A percentile compares a stretch with the other conserved stretches of the same genome.
These are phyloP conservation scores for Taxawa tesnikishii DNA, from an alignment of 2,329 filamentous ascomycete species.

Conservation along the genomic window DNA sequence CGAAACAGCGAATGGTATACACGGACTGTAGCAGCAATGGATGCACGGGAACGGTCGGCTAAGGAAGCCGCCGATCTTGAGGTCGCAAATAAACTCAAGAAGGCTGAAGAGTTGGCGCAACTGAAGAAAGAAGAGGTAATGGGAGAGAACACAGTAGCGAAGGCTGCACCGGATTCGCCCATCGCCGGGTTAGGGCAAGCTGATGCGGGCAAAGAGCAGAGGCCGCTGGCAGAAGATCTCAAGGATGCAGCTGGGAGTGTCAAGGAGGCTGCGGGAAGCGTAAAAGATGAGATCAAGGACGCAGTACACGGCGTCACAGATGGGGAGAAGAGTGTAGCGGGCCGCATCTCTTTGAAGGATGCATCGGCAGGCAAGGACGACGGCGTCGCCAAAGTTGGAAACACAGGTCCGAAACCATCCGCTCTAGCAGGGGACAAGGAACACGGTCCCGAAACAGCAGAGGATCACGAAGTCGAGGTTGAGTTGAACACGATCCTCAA, in stretches of 20 bases:
- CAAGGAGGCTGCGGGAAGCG: slow-evolving; percentile 13
- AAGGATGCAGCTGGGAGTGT: slow-evolving; percentile 14
- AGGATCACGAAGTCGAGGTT: slow-evolving; percentile 52
- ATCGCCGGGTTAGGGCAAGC: slow-evolving; percentile 35
- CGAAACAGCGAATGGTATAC: slow-evolving; percentile 44
- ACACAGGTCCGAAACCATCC: slow-evolving; percentile 25
- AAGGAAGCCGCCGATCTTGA: slow-evolving; percentile 5
- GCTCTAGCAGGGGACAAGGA: slow-evolving; percentile 20
- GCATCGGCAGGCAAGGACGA: slow-evolving; percentile 24
- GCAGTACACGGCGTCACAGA: slow-evolving; percentile 8
- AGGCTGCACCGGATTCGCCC: slow-evolving; percentile 5
- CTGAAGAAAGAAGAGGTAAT: slow-evolving; percentile 1
- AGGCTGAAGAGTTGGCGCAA: slow-evolving; percentile 1
- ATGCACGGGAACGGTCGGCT: slow-evolving; percentile 23
- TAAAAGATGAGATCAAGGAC: slow-evolving; percentile 7
- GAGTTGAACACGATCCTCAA: slow-evolving; percentile 73
- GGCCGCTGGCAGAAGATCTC: slow-evolving; percentile 55
- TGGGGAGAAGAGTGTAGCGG: slow-evolving; percentile 39
- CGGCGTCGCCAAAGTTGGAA: slow-evolving; percentile 33
- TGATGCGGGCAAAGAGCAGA: slow-evolving; percentile 46
- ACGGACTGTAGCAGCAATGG: slow-evolving; percentile 41
- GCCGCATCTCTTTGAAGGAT: slow-evolving; percentile 38
- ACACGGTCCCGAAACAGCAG: slow-evolving; percentile 36
- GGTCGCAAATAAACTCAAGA: slow-evolving; percentile 4
- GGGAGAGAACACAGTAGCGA: slow-evolving; percentile 11